Conservation (phyloP, 2,329 filamentous ascomycete species). For the Sclerotinia borealis region DNA sequence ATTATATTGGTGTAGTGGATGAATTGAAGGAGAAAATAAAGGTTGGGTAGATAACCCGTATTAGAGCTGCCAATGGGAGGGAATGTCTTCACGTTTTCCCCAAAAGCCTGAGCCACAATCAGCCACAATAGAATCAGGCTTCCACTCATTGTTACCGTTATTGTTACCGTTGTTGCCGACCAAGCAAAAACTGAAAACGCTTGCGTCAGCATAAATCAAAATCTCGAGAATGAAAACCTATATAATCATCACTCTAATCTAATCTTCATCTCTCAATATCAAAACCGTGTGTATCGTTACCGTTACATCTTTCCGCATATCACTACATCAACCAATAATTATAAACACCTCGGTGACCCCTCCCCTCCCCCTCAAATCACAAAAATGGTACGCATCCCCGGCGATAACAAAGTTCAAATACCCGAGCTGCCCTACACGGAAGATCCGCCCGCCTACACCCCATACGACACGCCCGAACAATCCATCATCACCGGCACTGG, state of each 20-base stretch:
- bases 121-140: not conserved
- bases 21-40: constrained; percentile 33
- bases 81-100: constrained; percentile 6
- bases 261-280: not conserved
- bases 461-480: not conserved
- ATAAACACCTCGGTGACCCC: not conserved
- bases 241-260: not conserved
- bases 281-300: not conserved
- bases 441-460: not conserved
- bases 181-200: not conserved
- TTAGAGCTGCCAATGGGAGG: constrained; percentile 25
- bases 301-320: not conserved
- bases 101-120: not conserved
- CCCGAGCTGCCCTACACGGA: not conserved
- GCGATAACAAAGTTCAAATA: constrained; percentile 15
- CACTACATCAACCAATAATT: not conserved
- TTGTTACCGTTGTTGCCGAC: too few relatives aligned
- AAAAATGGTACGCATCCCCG: constrained; percentile 17
- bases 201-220: constrained; percentile 1
- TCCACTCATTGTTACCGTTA: not conserved
- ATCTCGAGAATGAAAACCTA: not conserved
- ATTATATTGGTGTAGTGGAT: constrained; percentile 40
- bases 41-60: not conserved
- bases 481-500: not conserved
- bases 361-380: too few relatives aligned